These are phyloP conservation scores for Chenopodium album DNA, from an alignment of 148 eudicot genomes.

Conservation along the genomic window DNA sequence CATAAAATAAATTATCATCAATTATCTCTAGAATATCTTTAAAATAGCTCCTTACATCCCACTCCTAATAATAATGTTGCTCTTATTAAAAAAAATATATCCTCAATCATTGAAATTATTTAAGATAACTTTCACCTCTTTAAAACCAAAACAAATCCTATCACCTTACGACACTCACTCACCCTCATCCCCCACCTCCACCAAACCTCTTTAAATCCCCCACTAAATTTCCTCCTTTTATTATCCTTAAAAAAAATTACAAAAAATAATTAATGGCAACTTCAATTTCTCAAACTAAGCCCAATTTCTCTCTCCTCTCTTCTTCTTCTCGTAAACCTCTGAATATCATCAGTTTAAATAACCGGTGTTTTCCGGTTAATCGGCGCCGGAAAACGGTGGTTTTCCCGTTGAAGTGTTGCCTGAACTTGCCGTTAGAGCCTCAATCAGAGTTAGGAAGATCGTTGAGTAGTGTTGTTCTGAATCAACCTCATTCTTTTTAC, in stretches of 20 bases:
- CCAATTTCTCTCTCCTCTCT: neutral
- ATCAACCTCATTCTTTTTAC: constrained; percentile 45
- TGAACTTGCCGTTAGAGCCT: constrained; percentile 61
- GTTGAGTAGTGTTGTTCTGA: constrained; percentile 49
- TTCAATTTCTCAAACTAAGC: constrained; percentile 7
- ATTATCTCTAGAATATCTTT: no score
- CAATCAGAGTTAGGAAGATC: constrained; percentile 48
- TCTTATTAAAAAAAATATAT: neutral
- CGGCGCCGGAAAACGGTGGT: neutral
- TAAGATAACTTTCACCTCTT: neutral
- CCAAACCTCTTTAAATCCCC: neutral
- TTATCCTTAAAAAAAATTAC: no score
- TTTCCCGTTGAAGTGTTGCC: constrained; percentile 21
- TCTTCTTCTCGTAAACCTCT: neutral
- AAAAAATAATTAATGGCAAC: constrained; percentile 19
- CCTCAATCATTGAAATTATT: neutral
- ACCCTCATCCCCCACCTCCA: neutral
- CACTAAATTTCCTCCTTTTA: neutral
- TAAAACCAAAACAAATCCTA: neutral
- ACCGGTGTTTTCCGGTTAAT: neutral
- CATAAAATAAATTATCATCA: no score
- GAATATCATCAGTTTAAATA: neutral
- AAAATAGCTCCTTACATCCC: no score
- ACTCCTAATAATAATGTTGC: no score
- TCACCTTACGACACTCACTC: neutral